Conservation (phyloP, 352 stramenopile species). For the Peronosclerospora sorghi region DNA sequence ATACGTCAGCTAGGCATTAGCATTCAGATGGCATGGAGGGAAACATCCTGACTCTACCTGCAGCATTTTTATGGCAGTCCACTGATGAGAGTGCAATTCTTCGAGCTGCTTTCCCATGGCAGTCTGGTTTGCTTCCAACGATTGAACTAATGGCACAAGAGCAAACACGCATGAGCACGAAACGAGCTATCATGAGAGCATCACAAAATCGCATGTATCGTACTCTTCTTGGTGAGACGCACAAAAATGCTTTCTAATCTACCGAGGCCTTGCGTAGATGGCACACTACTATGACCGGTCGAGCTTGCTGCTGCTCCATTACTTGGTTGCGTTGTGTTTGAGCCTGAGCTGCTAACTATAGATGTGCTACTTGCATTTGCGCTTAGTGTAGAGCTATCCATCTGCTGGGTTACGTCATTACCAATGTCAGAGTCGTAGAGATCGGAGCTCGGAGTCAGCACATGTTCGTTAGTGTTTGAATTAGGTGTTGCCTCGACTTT, state of each 20-base stretch:
- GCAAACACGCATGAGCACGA: not conserved
- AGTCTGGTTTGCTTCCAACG: conserved; percentile 58
- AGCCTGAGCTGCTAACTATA: conserved; percentile 1
- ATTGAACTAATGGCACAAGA: conserved; percentile 38
- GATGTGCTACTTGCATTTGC: conserved; percentile 7
- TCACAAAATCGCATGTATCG: too few species aligned
- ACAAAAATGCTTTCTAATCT: conserved; percentile 79
- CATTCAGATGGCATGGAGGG: not conserved
- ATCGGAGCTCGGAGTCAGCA: conserved; percentile 1
- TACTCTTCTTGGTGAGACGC: conserved; percentile 78
- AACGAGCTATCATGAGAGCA: not conserved
- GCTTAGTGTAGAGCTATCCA: not conserved
- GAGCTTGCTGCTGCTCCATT: conserved; percentile 6
- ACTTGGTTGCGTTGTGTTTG: conserved; percentile 10
- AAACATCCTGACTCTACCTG: conserved; percentile 18
- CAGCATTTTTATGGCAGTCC: conserved; percentile 23
- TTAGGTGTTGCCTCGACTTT: conserved; percentile 14
- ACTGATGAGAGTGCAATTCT: conserved; percentile 40
- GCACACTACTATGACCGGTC: conserved; percentile 4
- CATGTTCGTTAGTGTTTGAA: conserved; percentile 7
- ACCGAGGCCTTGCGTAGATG: conserved; percentile 38
- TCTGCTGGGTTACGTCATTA: conserved; percentile 1
- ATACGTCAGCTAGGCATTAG: too few species aligned
- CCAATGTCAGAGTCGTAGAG: conserved; percentile 1
- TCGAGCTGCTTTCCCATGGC: conserved; percentile 41